phyloP scores from a whole-genome alignment of 352 stramenopile species.

The Globisporangium acanthophoron region DNA sequence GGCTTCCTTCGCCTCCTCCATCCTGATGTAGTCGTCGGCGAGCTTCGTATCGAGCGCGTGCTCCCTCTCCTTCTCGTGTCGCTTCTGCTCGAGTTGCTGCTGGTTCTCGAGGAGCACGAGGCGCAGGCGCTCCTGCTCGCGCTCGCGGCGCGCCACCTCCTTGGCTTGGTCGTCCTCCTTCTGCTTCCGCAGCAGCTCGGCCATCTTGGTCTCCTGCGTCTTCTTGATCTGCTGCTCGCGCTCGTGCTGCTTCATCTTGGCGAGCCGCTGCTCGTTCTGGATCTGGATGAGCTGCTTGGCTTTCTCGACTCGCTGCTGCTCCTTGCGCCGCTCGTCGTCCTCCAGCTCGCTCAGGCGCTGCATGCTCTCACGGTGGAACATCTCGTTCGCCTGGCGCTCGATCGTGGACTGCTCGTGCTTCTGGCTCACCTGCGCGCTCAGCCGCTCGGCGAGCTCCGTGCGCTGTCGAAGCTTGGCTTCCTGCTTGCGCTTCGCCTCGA shows the following conservation, averaged over 20 bases:
- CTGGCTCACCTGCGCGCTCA: constrained; percentile 49
- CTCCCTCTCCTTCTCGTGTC: constrained; percentile 41
- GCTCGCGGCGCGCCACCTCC: constrained; percentile 39
- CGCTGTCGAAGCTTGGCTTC: constrained; percentile 25
- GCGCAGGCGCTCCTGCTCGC: constrained; percentile 56
- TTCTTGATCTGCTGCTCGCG: constrained; percentile 46
- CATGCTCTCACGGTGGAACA: constrained; percentile 51
- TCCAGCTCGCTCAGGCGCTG: constrained; percentile 42
- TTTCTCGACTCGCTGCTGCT: constrained; percentile 37
- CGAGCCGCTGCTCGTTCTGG: constrained; percentile 57
- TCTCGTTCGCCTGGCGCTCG: constrained; percentile 33
- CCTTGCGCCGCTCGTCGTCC: constrained; percentile 53
- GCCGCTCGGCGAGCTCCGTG: constrained; percentile 28
- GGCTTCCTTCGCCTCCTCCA: constrained; percentile 69
- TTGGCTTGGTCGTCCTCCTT: constrained; percentile 46
- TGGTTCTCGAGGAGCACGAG: constrained; percentile 63
- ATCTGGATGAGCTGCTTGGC: constrained; percentile 63
- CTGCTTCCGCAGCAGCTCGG: constrained; percentile 43
- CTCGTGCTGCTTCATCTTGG: constrained; percentile 52
- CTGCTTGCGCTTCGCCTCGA: constrained; percentile 41
- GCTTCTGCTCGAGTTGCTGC: constrained; percentile 53
- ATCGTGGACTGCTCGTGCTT: constrained; percentile 30
- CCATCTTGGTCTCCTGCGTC: constrained; percentile 41
- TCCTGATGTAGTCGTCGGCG: constrained; percentile 60
- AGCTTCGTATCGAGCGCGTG: constrained; percentile 61